Evolutionary conservation across 495 filamentous ascomycete genomes (phyloP).

Genomic region (Tuber aestivum): DNA sequence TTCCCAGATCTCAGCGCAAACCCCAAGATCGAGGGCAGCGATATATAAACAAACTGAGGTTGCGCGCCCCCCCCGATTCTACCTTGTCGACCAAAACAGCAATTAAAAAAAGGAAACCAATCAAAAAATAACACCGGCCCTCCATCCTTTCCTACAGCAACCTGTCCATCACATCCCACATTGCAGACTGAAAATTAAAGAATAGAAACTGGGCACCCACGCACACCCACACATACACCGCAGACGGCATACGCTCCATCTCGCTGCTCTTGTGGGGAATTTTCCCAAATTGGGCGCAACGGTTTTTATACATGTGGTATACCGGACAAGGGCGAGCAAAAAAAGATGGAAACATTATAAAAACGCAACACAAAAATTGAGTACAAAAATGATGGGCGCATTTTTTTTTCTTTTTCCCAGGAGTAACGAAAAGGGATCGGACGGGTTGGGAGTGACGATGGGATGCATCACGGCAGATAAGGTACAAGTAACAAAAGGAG

Average conservation of each 20-base stretch:
- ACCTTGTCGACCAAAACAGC: background rate
- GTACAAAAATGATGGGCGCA: background rate
- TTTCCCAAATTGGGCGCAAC: background rate
- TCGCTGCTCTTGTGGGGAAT: constrained; percentile 2
- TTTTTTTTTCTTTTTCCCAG: background rate
- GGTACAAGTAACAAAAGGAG: background rate
- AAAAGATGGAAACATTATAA: background rate
- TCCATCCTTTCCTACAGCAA: background rate
- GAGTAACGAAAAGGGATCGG: background rate
- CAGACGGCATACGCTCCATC: background rate
- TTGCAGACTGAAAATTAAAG: background rate
- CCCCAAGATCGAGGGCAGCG: background rate
- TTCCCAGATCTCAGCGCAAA: constrained; percentile 3
- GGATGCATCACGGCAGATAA: background rate
- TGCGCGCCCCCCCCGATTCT: background rate
- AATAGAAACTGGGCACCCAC: background rate
- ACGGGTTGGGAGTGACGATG: background rate
- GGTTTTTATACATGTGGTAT: background rate
- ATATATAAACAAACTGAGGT: constrained; percentile 4
- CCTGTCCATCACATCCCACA: background rate
- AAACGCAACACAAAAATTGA: background rate
- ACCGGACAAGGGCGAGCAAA: background rate
- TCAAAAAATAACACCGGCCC: background rate
- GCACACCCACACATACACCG: background rate
- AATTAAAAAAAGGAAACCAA: background rate